Percentiles rank a stretch among this genome's conserved stretches.
Evolutionary conservation across 352 stramenopile species (phyloP).

Genomic region (Phytophthora rubi): DNA sequence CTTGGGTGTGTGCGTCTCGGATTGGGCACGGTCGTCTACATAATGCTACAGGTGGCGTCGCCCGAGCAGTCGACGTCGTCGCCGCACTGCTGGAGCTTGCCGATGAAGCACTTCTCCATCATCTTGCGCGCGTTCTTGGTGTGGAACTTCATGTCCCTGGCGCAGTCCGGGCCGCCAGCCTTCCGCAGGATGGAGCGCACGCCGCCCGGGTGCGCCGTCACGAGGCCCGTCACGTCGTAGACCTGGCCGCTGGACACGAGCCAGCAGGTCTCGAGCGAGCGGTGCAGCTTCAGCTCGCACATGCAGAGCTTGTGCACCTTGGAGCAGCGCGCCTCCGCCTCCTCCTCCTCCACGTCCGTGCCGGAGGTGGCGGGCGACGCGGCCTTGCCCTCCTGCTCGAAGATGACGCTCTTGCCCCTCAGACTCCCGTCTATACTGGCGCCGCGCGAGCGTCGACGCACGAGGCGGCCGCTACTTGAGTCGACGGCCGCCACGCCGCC

Average conservation of each 20-base stretch:
- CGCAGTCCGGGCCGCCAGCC: conserved; percentile 74
- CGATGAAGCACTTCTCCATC: conserved; percentile 85
- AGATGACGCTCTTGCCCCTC: conserved; percentile 45
- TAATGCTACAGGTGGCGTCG: conserved; percentile 70
- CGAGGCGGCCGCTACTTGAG: conserved; percentile 7
- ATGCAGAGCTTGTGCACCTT: conserved; percentile 74
- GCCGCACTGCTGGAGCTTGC: conserved; percentile 72
- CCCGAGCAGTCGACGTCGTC: conserved; percentile 39
- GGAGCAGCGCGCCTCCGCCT: conserved; percentile 53
- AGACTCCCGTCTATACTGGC: conserved; percentile 30
- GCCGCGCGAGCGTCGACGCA: conserved; percentile 40
- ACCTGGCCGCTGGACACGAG: conserved; percentile 91
- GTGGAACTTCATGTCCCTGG: conserved; percentile 86
- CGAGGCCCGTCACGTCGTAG: conserved; percentile 86
- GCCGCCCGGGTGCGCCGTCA: conserved; percentile 81
- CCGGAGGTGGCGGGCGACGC: conserved; percentile 22
- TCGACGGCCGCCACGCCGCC: conserved; percentile 16
- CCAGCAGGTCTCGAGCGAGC: conserved; percentile 93
- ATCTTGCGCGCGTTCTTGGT: conserved; percentile 76
- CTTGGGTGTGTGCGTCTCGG: neutral
- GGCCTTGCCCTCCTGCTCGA: conserved; percentile 26
- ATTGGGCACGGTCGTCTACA: conserved; percentile 40
- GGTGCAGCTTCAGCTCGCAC: conserved; percentile 87
- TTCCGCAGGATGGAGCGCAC: conserved; percentile 81
- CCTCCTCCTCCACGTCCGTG: conserved; percentile 21